Conservation (phyloP, 2,329 filamentous ascomycete species). For the Alternaria sp. region DNA sequence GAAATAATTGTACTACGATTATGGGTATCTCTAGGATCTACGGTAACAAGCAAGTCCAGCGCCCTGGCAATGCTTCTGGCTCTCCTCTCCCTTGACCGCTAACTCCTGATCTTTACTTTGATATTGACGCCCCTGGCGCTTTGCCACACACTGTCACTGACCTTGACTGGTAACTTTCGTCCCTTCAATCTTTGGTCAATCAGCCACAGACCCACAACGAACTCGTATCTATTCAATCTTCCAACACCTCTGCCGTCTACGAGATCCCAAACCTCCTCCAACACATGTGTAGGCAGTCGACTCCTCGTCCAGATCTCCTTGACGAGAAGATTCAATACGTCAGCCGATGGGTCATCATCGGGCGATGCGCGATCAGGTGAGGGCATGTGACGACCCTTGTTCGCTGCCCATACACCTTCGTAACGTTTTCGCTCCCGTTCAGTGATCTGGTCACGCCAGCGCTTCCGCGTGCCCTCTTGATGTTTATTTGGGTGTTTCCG, state of each 20-base stretch:
- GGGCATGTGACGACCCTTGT: slow-evolving; percentile 65
- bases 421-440: slow-evolving; percentile 79
- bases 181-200: slow-evolving; percentile 83
- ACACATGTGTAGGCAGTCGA: slow-evolving; percentile 70
- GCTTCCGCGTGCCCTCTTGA: slow-evolving; percentile 75
- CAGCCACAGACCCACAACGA: slow-evolving; percentile 84
- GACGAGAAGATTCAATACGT: slow-evolving; percentile 73
- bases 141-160: slow-evolving; percentile 78
- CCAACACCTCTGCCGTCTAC: slow-evolving; percentile 68
- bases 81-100: neutral
- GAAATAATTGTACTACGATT: slow-evolving; percentile 16
- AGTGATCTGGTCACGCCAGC: slow-evolving; percentile 79
- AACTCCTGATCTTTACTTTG: slow-evolving; percentile 43
- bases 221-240: slow-evolving; percentile 71
- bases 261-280: slow-evolving; percentile 79
- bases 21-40: slow-evolving; percentile 42
- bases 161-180: slow-evolving; percentile 75
- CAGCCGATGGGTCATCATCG: slow-evolving; percentile 53
- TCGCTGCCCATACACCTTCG: slow-evolving; percentile 85
- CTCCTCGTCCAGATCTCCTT: slow-evolving; percentile 79
- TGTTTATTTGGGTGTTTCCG: slow-evolving; percentile 73
- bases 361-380: slow-evolving; percentile 14
- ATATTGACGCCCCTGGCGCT: slow-evolving; percentile 64
- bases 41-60: slow-evolving; percentile 23
- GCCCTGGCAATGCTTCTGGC: slow-evolving; percentile 17